Conservation (phyloP, 2,329 filamentous ascomycete genomes). For the Aspergillus sp. region DNA sequence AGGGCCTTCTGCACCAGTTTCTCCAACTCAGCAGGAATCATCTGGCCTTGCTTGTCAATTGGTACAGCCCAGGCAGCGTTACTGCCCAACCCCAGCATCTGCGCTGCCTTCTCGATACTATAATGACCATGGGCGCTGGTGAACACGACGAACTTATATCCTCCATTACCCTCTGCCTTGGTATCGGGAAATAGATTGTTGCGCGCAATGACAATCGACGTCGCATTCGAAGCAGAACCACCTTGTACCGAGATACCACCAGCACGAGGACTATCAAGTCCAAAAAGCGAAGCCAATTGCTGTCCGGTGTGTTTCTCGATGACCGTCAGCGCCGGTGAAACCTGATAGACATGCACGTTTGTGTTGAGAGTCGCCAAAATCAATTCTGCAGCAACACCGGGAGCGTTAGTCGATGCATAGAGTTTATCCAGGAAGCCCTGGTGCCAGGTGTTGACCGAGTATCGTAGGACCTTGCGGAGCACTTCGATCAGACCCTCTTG, state of each 20-base stretch:
- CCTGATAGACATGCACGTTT: conserved; percentile 89
- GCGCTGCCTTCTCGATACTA: conserved; percentile 88
- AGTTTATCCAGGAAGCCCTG: conserved; percentile 95
- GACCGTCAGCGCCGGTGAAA: conserved; percentile 79
- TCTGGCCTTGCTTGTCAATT: conserved; percentile 64
- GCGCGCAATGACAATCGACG: conserved; percentile 77
- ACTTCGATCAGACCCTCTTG: conserved; percentile 68
- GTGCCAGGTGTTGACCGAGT: conserved; percentile 98
- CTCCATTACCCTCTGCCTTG: conserved; percentile 64
- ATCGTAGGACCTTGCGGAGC: conserved; percentile 64
- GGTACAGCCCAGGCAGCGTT: conserved; percentile 65
- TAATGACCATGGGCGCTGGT: conserved; percentile 90
- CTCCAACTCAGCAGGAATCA: conserved; percentile 62
- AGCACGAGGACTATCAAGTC: conserved; percentile 60
- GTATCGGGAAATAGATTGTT: conserved; percentile 77
- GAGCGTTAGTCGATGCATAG: conserved; percentile 82
- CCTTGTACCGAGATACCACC: conserved; percentile 73
- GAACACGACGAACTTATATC: conserved; percentile 68
- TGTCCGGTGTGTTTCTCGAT: conserved; percentile 78
- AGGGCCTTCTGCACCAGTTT: conserved; percentile 56
- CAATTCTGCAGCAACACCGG: conserved; percentile 78
- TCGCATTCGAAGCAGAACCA: conserved; percentile 76
- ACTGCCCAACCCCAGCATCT: conserved; percentile 77
- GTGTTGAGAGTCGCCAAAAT: conserved; percentile 83
- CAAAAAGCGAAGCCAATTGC: conserved; percentile 68